Conservation (phyloP, 2,329 filamentous ascomycete species). For the Dactylellina drechsleri region DNA sequence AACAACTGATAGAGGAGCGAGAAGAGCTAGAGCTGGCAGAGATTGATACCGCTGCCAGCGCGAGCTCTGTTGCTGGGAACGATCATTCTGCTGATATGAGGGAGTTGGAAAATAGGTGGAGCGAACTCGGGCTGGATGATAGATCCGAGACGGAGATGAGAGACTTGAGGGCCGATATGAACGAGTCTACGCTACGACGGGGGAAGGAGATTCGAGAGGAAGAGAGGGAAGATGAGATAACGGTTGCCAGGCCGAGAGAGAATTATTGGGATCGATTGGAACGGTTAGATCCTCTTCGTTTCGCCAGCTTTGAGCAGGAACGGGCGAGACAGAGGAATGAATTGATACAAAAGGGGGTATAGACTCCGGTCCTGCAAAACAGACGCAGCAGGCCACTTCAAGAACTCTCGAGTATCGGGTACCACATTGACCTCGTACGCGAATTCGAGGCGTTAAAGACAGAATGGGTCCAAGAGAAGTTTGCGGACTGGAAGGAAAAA, state of each 20-base stretch:
- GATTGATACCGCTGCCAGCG: not conserved
- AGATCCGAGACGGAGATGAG: not conserved
- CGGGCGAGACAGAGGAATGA: not conserved
- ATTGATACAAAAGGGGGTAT: not conserved
- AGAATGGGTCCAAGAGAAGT: conserved; percentile 14
- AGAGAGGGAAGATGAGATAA: not conserved
- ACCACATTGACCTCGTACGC: not conserved
- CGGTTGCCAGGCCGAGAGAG: not conserved
- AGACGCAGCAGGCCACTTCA: not conserved
- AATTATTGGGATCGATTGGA: not conserved
- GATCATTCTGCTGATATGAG: not conserved
- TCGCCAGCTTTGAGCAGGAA: not conserved
- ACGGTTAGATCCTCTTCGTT: not conserved
- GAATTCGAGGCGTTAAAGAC: conserved; percentile 1
- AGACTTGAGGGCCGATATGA: not conserved
- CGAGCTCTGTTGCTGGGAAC: not conserved
- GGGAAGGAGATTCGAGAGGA: not conserved
- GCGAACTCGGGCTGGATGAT: not conserved
- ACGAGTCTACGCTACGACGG: not conserved
- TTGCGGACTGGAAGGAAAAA: conserved; percentile 2
- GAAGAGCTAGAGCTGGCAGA: no score
- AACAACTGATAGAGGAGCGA: no score
- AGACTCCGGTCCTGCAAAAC: conserved; percentile 2
- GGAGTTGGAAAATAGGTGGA: not conserved
- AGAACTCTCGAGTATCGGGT: conserved; percentile 1